These are phyloP conservation scores for Neonectria magnoliae DNA, from an alignment of 2,329 filamentous ascomycete genomes.

Conservation along the genomic window DNA sequence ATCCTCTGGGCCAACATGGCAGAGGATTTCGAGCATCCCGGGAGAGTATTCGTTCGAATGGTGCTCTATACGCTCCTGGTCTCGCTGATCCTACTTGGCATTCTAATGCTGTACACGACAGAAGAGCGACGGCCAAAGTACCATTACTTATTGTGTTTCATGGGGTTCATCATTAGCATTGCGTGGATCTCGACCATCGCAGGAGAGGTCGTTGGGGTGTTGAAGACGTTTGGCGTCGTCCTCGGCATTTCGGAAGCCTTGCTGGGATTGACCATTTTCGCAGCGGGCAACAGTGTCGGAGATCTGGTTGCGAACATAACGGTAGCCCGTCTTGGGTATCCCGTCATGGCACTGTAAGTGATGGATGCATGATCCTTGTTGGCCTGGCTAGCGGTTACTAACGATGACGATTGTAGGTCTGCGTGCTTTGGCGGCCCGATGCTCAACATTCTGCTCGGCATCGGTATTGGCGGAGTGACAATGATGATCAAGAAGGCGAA, in stretches of 20 bases:
- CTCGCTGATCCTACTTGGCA: constrained; percentile 73
- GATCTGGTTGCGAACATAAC: constrained; percentile 96
- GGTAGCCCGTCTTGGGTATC: constrained; percentile 90
- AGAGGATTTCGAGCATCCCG: constrained; percentile 65
- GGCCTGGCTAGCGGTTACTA: constrained; percentile 7
- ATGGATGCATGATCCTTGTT: background rate
- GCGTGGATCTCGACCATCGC: constrained; percentile 97
- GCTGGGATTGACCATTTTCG: constrained; percentile 93
- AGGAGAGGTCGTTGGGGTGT: constrained; percentile 91
- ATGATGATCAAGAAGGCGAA: constrained; percentile 81
- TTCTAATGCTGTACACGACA: constrained; percentile 76
- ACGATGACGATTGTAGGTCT: constrained; percentile 59
- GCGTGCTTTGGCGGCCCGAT: constrained; percentile 99
- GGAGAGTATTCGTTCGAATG: constrained; percentile 63
- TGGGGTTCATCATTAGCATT: constrained; percentile 91
- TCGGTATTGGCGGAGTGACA: constrained; percentile 89
- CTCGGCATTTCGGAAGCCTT: constrained; percentile 94
- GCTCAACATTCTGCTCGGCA: constrained; percentile 95
- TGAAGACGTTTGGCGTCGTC: constrained; percentile 93
- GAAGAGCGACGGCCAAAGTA: constrained; percentile 74
- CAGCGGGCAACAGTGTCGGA: constrained; percentile 93
- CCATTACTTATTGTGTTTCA: constrained; percentile 82
- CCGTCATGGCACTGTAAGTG: constrained; percentile 87
- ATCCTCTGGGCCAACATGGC: constrained; percentile 77
- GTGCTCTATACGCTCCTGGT: constrained; percentile 72